phyloP scores from a whole-genome alignment of 352 stramenopile genomes.

The Phytopythium vexans region DNA sequence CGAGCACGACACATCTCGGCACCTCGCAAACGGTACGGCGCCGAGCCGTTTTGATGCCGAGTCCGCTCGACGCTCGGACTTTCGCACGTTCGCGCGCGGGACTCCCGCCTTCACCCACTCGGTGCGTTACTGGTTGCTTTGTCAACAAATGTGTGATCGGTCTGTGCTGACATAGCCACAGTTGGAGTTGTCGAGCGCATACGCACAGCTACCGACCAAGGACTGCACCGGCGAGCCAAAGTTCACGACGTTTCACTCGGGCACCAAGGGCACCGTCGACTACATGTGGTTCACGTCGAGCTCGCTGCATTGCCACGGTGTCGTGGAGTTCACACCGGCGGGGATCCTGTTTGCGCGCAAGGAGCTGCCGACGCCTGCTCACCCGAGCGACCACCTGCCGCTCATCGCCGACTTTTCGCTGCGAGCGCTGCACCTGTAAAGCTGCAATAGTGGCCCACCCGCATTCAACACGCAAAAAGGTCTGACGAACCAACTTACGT shows the following conservation, averaged over 20 bases:
- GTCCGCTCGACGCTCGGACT: constrained; percentile 15
- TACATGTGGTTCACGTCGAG: constrained; percentile 65
- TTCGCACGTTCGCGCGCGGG: constrained; percentile 12
- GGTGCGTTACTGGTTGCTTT: constrained; percentile 10
- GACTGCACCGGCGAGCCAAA: constrained; percentile 59
- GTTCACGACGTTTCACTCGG: constrained; percentile 68
- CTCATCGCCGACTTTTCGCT: constrained; percentile 66
- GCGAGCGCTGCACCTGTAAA: constrained; percentile 8
- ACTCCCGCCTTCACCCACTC: constrained; percentile 16
- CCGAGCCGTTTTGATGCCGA: constrained; percentile 29
- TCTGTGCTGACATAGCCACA: constrained; percentile 7
- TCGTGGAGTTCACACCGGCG: constrained; percentile 57
- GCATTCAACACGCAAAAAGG: too few species aligned
- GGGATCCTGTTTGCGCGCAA: constrained; percentile 46
- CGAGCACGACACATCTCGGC: constrained; percentile 30
- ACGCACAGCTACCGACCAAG: constrained; percentile 47
- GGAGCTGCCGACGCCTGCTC: constrained; percentile 45
- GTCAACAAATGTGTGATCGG: background rate
- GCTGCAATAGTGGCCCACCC: too few species aligned
- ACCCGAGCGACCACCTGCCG: constrained; percentile 65
- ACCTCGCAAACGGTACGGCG: constrained; percentile 36
- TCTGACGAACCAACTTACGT: too few species aligned
- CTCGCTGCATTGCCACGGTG: constrained; percentile 54
- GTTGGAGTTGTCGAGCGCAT: constrained; percentile 58
- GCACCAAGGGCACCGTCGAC: constrained; percentile 57